A percentile compares a stretch with the other conserved stretches of the same genome.
Evolutionary conservation across 331 rosid species (phyloP).

Genomic region (Rhamnella rubrinervis): DNA sequence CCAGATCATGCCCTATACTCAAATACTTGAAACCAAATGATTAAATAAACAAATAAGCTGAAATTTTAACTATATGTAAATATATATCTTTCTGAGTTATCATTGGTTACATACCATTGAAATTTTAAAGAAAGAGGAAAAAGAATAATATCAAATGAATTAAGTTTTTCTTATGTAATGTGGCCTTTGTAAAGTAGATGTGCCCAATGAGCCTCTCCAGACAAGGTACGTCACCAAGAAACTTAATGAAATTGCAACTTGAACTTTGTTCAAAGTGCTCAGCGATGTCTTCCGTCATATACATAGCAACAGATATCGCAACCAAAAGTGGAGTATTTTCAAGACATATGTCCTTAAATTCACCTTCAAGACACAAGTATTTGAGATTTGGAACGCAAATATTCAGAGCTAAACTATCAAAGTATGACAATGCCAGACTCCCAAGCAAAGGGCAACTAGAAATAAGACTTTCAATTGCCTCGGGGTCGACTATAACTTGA

Average conservation of each 20-base stretch:
- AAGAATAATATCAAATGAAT: slow-evolving; percentile 14
- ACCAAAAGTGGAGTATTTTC: slow-evolving; percentile 68
- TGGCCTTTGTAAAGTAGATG: slow-evolving; percentile 88
- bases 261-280: slow-evolving; percentile 62
- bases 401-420: slow-evolving; percentile 62
- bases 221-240: slow-evolving; percentile 80
- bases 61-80: neutral
- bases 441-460: slow-evolving; percentile 74
- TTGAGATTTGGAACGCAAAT: slow-evolving; percentile 77
- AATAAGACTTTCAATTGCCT: slow-evolving; percentile 73
- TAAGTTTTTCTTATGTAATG: slow-evolving; percentile 9
- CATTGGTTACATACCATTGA: neutral
- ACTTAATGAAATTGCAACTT: slow-evolving; percentile 66
- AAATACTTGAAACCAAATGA: slow-evolving; percentile 50
- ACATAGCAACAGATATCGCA: slow-evolving; percentile 59
- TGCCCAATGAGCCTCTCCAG: slow-evolving; percentile 79
- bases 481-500: slow-evolving; percentile 65
- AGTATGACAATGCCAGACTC: slow-evolving; percentile 60
- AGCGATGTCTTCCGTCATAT: slow-evolving; percentile 64
- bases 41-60: neutral
- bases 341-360: slow-evolving; percentile 73
- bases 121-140: neutral
- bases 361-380: slow-evolving; percentile 80
- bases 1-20: slow-evolving; percentile 71
- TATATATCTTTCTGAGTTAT: neutral